Conservation (phyloP, 2,329 filamentous ascomycete genomes). For the Aaosphaeria pasadenensis region DNA sequence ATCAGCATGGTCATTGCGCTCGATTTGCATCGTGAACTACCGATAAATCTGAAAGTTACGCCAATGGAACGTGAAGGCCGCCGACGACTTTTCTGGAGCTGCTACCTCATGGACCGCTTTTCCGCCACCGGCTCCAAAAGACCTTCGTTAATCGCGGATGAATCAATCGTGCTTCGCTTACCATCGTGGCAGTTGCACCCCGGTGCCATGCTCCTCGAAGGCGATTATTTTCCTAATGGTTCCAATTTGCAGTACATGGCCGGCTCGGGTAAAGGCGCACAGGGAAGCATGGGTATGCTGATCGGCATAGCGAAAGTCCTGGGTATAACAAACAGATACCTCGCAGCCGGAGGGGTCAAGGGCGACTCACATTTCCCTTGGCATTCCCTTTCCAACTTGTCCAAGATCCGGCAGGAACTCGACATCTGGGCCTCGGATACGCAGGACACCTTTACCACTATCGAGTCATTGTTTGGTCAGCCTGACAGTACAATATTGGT, state of each 20-base stretch:
- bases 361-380: conserved; percentile 89
- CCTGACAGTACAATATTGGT: conserved; percentile 75
- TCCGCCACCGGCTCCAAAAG: conserved; percentile 76
- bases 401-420: conserved; percentile 80
- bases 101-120: conserved; percentile 84
- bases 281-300: conserved; percentile 75
- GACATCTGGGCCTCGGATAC: conserved; percentile 83
- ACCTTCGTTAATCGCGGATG: conserved; percentile 75
- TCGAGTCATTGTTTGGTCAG: conserved; percentile 73
- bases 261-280: conserved; percentile 65
- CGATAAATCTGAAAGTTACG: conserved; percentile 59
- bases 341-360: conserved; percentile 81
- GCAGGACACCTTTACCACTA: conserved; percentile 72
- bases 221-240: conserved; percentile 75
- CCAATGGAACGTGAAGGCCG: conserved; percentile 72
- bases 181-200: conserved; percentile 70
- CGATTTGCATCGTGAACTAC: conserved; percentile 74
- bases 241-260: conserved; percentile 75
- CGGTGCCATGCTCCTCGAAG: conserved; percentile 63
- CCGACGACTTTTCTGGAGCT: conserved; percentile 83
- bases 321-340: conserved; percentile 78
- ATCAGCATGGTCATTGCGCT: conserved; percentile 81
- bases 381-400: conserved; percentile 81
- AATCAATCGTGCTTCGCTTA: conserved; percentile 70
- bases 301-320: conserved; percentile 82